phyloP scores from a whole-genome alignment of 2,329 filamentous ascomycete genomes.

The Aspergillus texensis region DNA sequence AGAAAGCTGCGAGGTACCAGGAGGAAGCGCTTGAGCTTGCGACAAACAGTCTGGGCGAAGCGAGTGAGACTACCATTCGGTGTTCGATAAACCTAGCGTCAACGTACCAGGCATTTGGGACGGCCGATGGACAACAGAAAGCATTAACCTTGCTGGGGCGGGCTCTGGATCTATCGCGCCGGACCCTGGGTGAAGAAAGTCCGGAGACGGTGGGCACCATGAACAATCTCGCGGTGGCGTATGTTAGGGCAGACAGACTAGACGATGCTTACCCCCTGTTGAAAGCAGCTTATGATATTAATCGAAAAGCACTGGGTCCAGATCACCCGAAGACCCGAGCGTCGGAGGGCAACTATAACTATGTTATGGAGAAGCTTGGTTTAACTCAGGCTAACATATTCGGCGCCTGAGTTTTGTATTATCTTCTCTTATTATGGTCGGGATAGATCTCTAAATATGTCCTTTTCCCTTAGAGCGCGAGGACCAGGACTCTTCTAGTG shows the following conservation, averaged over 20 bases:
- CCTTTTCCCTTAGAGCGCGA: too few species aligned
- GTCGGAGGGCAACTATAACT: neutral
- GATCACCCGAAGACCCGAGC: neutral
- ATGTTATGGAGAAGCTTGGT: neutral
- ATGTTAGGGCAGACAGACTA: neutral
- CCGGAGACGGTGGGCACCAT: neutral
- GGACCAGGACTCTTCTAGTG: accelerated
- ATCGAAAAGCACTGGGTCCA: neutral
- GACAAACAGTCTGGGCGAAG: neutral
- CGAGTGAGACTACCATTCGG: neutral
- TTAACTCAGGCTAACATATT: neutral
- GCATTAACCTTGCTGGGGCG: neutral
- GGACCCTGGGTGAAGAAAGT: neutral
- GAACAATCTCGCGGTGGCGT: neutral
- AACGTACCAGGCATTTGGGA: neutral
- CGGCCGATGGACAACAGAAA: neutral
- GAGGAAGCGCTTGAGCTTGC: neutral
- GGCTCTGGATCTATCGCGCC: neutral
- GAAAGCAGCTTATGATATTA: neutral
- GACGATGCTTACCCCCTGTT: neutral
- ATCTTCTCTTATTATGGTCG: neutral
- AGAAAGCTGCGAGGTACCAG: neutral
- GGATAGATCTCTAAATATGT: neutral
- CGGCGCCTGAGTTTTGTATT: neutral
- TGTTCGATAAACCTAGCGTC: neutral